Evolutionary conservation across 176 grass and related monocot genomes (phyloP).

Genomic region (Zoysia pacifica): DNA sequence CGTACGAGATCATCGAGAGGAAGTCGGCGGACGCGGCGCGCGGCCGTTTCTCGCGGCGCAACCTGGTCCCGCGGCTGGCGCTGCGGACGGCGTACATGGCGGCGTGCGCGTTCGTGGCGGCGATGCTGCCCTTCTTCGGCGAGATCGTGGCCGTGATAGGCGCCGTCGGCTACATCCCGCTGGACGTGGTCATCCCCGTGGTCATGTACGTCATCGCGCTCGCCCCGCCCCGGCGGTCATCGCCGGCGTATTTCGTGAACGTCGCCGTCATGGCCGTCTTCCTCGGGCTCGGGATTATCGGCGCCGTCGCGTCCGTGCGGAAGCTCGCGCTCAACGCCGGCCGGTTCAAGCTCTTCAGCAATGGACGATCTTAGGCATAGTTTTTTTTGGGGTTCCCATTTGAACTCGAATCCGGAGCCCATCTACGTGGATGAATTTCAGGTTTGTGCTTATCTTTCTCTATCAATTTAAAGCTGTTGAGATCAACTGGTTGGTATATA

Average conservation of each 20-base stretch:
- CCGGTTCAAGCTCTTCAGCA: conserved; percentile 76
- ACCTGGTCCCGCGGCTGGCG: conserved; percentile 58
- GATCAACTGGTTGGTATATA: too few species aligned
- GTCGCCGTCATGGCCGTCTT: conserved; percentile 69
- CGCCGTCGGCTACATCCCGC: conserved; percentile 78
- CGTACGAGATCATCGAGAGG: conserved; percentile 92
- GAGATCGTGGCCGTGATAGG: conserved; percentile 72
- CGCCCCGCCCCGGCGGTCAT: conserved; percentile 35
- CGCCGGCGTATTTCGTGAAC: conserved; percentile 49
- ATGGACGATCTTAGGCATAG: not conserved
- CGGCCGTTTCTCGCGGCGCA: conserved; percentile 70
- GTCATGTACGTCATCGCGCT: conserved; percentile 82
- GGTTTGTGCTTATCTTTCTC: too few species aligned
- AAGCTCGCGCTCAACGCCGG: conserved; percentile 73
- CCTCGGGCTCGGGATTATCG: conserved; percentile 59
- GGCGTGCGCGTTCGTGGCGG: conserved; percentile 63
- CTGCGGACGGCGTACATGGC: conserved; percentile 67
- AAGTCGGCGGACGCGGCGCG: conserved; percentile 53
- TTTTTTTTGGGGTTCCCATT: too few species aligned
- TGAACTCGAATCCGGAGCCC: too few species aligned
- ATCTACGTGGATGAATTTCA: too few species aligned
- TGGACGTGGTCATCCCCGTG: conserved; percentile 78
- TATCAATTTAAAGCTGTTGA: too few species aligned
- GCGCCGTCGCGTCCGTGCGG: conserved; percentile 64
- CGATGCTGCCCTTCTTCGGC: conserved; percentile 88